Evolutionary conservation across 2,329 filamentous ascomycete genomes (phyloP).

Genomic region (Boeremia lycopersici): DNA sequence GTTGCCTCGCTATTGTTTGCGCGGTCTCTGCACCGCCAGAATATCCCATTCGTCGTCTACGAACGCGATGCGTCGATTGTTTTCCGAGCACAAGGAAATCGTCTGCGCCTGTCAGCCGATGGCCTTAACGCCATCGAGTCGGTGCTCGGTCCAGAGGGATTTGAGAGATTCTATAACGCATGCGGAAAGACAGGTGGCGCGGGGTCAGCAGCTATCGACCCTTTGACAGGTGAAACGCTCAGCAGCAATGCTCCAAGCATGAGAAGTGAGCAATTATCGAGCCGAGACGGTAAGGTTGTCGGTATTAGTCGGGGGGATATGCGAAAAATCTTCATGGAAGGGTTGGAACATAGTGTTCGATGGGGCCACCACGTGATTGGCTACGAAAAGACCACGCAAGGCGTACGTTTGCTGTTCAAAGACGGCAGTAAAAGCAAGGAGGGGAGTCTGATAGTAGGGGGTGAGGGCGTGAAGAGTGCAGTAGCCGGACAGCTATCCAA

Average conservation of each 20-base stretch:
- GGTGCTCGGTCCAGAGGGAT: conserved; percentile 58
- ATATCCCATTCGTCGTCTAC: conserved; percentile 43
- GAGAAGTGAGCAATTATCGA: conserved; percentile 48
- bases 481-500: conserved; percentile 65
- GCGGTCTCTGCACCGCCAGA: conserved; percentile 33
- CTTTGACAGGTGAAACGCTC: conserved; percentile 58
- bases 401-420: conserved; percentile 63
- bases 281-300: conserved; percentile 64
- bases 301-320: conserved; percentile 69
- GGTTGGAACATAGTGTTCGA: conserved; percentile 60
- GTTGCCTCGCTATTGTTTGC: conserved; percentile 42
- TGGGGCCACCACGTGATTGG: conserved; percentile 63
- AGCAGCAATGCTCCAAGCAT: conserved; percentile 22
- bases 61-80: conserved; percentile 54
- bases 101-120: conserved; percentile 62
- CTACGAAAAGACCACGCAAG: conserved; percentile 62
- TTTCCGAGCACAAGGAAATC: conserved; percentile 68
- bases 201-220: conserved; percentile 60
- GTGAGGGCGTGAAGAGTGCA: conserved; percentile 67
- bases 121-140: conserved; percentile 67
- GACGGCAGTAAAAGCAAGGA: conserved; percentile 65
- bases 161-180: conserved; percentile 62
- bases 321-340: conserved; percentile 63
- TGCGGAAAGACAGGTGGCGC: conserved; percentile 66
- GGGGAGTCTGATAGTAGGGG: conserved; percentile 64